A percentile compares a stretch with the other conserved stretches of the same genome.
Evolutionary conservation across 306 rosid genomes (phyloP).

Genomic region (Gastrolobium bilobum): DNA sequence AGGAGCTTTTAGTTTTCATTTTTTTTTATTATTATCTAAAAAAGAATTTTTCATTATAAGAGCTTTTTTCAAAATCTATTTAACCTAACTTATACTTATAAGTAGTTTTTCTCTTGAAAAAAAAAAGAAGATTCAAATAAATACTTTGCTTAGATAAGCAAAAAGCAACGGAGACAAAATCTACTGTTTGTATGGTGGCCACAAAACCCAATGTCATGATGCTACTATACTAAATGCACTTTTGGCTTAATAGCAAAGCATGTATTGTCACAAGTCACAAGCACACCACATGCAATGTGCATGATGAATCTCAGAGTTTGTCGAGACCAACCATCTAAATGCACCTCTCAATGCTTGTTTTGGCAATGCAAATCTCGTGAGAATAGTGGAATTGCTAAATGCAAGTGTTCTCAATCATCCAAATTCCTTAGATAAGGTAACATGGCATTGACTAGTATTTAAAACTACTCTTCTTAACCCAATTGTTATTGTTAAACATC

Average conservation of each 20-base stretch:
- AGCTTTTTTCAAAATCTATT: no score
- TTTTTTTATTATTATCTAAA: no score
- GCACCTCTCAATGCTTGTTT: constrained; percentile 40
- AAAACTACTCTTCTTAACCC: background rate
- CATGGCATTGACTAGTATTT: background rate
- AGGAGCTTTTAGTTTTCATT: no score
- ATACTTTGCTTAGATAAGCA: background rate
- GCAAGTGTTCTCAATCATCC: constrained; percentile 15
- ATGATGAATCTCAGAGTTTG: constrained; percentile 33
- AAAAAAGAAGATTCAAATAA: no score
- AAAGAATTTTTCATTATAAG: no score
- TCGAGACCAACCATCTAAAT: constrained; percentile 47
- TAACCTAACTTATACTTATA: no score
- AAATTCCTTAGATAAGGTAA: constrained; percentile 9
- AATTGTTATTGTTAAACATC: background rate
- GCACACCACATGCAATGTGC: constrained; percentile 43
- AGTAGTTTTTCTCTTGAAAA: no score
- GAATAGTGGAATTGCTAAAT: constrained; percentile 7
- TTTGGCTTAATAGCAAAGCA: constrained; percentile 6
- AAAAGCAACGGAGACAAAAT: constrained; percentile 13
- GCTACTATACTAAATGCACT: constrained; percentile 40
- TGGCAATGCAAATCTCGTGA: constrained; percentile 32
- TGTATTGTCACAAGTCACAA: background rate
- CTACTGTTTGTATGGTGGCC: constrained; percentile 40
- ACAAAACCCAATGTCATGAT: constrained; percentile 32